These are phyloP conservation scores for Orbilia javanica DNA, from an alignment of 2,329 filamentous ascomycete genomes.

Conservation along the genomic window DNA sequence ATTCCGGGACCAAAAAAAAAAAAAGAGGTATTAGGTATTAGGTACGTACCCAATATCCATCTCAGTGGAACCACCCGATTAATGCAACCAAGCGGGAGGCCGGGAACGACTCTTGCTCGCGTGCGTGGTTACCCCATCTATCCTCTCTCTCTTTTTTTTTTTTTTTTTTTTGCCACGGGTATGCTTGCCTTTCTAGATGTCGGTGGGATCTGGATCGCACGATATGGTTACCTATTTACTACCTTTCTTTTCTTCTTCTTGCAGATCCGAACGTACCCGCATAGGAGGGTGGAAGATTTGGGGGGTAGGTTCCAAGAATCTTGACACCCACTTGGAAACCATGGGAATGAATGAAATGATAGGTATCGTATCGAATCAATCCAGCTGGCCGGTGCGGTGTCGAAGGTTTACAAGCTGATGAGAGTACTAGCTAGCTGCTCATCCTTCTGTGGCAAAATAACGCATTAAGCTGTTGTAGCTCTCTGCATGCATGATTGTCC, in stretches of 20 bases:
- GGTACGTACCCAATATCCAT: neutral
- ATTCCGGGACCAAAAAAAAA: neutral
- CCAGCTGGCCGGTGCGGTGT: neutral
- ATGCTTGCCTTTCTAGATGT: neutral
- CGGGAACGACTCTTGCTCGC: neutral
- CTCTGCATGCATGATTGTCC: neutral
- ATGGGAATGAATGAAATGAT: neutral
- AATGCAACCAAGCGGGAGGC: slow-evolving; percentile 5
- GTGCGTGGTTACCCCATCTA: neutral
- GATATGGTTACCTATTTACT: neutral
- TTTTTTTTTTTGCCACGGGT: slow-evolving; percentile 1
- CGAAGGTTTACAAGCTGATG: neutral
- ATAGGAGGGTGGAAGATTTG: neutral
- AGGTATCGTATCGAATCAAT: no score
- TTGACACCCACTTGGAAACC: slow-evolving; percentile 3
- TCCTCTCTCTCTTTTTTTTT: neutral
- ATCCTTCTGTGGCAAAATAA: neutral
- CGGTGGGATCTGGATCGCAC: slow-evolving; percentile 1
- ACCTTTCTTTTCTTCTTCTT: neutral
- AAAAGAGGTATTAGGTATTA: no score
- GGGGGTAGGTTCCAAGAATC: slow-evolving; percentile 8
- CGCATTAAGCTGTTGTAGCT: neutral
- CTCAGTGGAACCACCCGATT: slow-evolving; percentile 17
- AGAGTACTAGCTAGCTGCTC: no score
- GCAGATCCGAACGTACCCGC: neutral